Evolutionary conservation across 176 grass and related monocot species (phyloP).

Genomic region (barley (Hordeum vulgare)): DNA sequence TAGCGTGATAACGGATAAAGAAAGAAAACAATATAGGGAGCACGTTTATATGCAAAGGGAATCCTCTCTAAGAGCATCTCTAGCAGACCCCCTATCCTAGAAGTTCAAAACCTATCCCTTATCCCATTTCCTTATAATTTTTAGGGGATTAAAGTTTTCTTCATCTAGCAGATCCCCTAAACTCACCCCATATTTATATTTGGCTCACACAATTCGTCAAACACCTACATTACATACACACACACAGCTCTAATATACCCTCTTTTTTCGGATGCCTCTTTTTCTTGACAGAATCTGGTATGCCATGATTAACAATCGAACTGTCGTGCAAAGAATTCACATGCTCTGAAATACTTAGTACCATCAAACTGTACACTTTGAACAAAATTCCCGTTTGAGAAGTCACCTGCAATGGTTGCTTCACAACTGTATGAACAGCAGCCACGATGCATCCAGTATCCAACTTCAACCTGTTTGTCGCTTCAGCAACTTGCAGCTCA

Average conservation of each 20-base stretch:
- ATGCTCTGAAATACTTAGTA: neutral
- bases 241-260: too few species aligned
- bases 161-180: too few species aligned
- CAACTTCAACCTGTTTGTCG: neutral
- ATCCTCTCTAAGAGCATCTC: neutral
- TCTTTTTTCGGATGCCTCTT: constrained; percentile 16
- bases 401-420: constrained; percentile 30
- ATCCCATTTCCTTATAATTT: too few species aligned
- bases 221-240: too few species aligned
- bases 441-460: neutral
- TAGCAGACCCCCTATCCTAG: too few species aligned
- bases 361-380: neutral
- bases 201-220: too few species aligned
- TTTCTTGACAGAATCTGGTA: constrained; percentile 21
- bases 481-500: neutral
- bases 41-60: neutral
- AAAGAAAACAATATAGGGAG: neutral
- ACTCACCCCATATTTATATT: too few species aligned
- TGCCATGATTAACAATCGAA: constrained; percentile 42
- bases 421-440: neutral
- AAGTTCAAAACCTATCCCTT: too few species aligned
- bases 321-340: constrained; percentile 44
- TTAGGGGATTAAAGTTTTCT: too few species aligned
- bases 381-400: neutral
- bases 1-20: neutral